Conservation (phyloP, 305 asterid genomes). For the Ilex paraguariensis region DNA sequence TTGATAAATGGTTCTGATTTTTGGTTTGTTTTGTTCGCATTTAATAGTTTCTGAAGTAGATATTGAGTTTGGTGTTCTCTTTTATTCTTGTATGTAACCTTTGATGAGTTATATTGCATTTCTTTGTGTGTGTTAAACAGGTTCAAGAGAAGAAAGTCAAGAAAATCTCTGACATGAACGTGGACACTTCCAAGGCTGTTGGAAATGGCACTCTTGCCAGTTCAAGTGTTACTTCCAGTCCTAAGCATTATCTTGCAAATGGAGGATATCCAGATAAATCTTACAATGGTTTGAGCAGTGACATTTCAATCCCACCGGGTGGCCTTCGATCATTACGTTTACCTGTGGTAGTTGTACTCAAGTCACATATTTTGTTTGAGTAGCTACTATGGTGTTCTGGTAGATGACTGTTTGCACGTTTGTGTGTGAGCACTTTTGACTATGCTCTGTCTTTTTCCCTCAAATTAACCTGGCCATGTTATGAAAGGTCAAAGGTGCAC, state of each 20-base stretch:
- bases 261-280: constrained; percentile 54
- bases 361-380: constrained; percentile 1
- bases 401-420: too few relatives aligned
- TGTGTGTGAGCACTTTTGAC: too few relatives aligned
- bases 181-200: constrained; percentile 56
- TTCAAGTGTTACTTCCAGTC: constrained; percentile 60
- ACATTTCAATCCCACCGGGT: constrained; percentile 58
- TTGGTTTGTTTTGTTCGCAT: background rate
- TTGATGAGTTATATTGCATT: constrained; percentile 3
- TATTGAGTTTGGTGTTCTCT: background rate
- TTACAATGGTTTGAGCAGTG: constrained; percentile 49
- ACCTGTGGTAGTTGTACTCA: constrained; percentile 92
- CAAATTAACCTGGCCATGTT: too few relatives aligned
- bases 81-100: too few relatives aligned
- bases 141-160: constrained; percentile 95
- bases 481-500: too few relatives aligned
- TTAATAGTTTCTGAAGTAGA: background rate
- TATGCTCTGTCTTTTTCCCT: too few relatives aligned
- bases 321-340: constrained; percentile 70
- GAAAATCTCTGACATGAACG: constrained; percentile 77
- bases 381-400: too few relatives aligned
- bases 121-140: constrained; percentile 32
- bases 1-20: background rate
- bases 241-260: constrained; percentile 57
- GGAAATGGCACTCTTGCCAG: constrained; percentile 65